phyloP scores from a whole-genome alignment of 805 yeast species.

The Lipomyces lipofer region DNA sequence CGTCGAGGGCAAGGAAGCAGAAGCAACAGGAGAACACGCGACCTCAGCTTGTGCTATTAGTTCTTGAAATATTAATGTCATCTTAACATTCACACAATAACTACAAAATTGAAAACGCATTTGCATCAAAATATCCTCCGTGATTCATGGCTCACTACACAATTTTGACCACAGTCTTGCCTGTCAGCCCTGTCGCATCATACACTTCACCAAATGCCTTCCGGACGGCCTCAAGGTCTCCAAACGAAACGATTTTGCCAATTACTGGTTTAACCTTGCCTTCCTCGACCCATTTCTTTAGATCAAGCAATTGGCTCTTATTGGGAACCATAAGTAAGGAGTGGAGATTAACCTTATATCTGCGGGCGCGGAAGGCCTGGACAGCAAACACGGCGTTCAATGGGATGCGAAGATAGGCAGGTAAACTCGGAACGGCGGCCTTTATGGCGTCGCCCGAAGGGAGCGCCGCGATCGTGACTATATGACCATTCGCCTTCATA shows the following conservation, averaged over 20 bases:
- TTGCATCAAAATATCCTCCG: too few relatives aligned
- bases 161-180: slow-evolving; percentile 28
- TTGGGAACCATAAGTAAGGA: slow-evolving; percentile 10
- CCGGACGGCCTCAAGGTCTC: slow-evolving; percentile 17
- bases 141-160: too few relatives aligned
- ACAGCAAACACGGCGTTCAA: slow-evolving; percentile 6
- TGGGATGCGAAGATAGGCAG: not conserved
- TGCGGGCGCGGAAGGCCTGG: not conserved
- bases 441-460: slow-evolving; percentile 13
- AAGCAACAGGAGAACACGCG: too few relatives aligned
- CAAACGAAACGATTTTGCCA: slow-evolving; percentile 15
- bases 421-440: not conserved
- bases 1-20: too few relatives aligned
- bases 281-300: slow-evolving; percentile 18
- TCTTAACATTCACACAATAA: too few relatives aligned
- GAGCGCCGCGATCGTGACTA: slow-evolving; percentile 18
- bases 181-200: slow-evolving; percentile 25
- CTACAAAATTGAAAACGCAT: too few relatives aligned
- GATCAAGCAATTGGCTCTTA: slow-evolving; percentile 4
- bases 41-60: too few relatives aligned
- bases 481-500: slow-evolving; percentile 26
- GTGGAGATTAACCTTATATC: slow-evolving; percentile 15
- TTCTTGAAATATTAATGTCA: too few relatives aligned
- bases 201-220: slow-evolving; percentile 17
- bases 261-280: slow-evolving; percentile 28